phyloP scores from a whole-genome alignment of 2,329 filamentous ascomycete species.

The Fusarium pseudograminearum region DNA sequence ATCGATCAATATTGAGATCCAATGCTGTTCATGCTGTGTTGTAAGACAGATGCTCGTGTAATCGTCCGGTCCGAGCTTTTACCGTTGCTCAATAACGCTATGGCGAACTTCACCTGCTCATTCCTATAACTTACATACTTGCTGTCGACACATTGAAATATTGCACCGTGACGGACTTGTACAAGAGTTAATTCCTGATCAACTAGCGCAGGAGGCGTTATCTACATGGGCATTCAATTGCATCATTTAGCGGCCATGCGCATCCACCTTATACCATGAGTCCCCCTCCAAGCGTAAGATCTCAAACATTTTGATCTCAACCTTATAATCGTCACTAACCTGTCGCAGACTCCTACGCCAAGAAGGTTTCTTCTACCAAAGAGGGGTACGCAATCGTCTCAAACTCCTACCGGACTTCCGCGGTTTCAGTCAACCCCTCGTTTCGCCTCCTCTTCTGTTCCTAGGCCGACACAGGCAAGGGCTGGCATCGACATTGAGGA shows the following conservation, averaged over 20 bases:
- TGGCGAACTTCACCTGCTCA: constrained; percentile 25
- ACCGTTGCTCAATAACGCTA: constrained; percentile 10
- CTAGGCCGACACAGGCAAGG: constrained; percentile 47
- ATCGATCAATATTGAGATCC: neutral
- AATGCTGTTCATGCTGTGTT: neutral
- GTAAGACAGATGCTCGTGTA: neutral
- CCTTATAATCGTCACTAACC: neutral
- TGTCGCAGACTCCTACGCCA: constrained; percentile 55
- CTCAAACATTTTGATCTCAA: neutral
- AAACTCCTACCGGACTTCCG: constrained; percentile 48
- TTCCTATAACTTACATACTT: neutral
- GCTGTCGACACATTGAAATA: neutral
- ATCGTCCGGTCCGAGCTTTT: constrained; percentile 31
- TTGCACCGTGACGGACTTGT: neutral
- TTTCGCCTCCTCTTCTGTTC: constrained; percentile 53
- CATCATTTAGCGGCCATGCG: constrained; percentile 30
- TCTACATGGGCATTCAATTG: constrained; percentile 8
- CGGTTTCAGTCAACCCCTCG: constrained; percentile 56
- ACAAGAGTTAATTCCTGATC: neutral
- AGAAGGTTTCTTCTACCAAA: constrained; percentile 56
- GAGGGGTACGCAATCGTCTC: constrained; percentile 50
- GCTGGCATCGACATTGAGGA: constrained; percentile 50
- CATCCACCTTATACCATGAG: constrained; percentile 43
- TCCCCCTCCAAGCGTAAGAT: constrained; percentile 46
- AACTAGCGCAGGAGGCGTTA: neutral